Evolutionary conservation across 495 filamentous ascomycete genomes (phyloP), one percentile per base, ranked within the genome.

Genomic region (Xylaria palmicola): DNA sequence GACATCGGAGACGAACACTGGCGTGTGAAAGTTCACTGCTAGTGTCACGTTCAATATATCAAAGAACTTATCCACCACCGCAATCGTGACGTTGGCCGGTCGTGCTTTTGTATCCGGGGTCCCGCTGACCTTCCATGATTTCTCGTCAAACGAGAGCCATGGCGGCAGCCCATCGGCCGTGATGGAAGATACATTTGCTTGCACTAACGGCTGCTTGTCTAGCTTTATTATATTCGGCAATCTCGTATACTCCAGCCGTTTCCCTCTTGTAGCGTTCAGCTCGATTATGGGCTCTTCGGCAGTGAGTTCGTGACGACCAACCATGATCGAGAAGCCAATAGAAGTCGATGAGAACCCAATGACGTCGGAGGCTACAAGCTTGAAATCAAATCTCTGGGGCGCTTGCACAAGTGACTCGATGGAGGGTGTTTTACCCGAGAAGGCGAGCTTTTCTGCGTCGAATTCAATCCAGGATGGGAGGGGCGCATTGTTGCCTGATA

Each of bases 401-500:
- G 85, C 85, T 15, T 87, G 77, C 30, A 84, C 75, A 27, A 88
- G 80, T 37, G 86, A 87, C 37, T 78, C 77, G 17, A 81, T 74
- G 13, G 84, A 71, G 5, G 91, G 92, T 4, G 87, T 87, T 44
- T 75, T 83, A n/a, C 92, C 92, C 6, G 83, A 84, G 65, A 96
- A 96, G 10, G 81, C 80, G 30, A 97, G 79, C 6, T 63, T 75
- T 2, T 67, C 61, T 1, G 81, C 64, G 67, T 96, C 85, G 65
- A 97, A 97, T 10, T 72, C 76, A 40, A 96, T 82, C 93, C 92
- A 97, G 4, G 92, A 90, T 34, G 93, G 93, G 39, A 97, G 75
- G 30, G 93, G 92, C 6, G 88, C 87, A 65, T 93, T 90, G 61
- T 92, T 86, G 3, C 70, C 74, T 37, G 89, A 88, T 10, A 88